These are phyloP conservation scores for Paraconiothyrium brasiliense DNA, from an alignment of 2,329 filamentous ascomycete species.

Conservation along the genomic window DNA sequence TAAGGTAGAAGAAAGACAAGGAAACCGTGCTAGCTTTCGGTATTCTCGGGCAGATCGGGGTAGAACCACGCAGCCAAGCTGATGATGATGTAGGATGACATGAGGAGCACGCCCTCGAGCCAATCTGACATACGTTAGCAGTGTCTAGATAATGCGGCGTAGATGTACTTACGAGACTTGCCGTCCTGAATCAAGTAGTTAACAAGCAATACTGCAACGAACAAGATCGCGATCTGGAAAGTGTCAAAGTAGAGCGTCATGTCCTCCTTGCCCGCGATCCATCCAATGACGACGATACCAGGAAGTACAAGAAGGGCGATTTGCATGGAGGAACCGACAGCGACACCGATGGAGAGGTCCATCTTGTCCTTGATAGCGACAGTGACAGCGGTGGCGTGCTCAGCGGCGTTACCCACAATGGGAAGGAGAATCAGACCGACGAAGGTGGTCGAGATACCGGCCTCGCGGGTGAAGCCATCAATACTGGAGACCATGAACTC, in stretches of 20 bases:
- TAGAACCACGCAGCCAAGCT: conserved; percentile 67
- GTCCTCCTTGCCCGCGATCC: conserved; percentile 65
- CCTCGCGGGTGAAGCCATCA: conserved; percentile 60
- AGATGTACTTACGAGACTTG: conserved; percentile 55
- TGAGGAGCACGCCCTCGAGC: conserved; percentile 69
- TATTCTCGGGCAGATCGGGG: conserved; percentile 31
- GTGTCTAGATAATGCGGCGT: background rate
- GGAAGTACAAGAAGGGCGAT: conserved; percentile 71
- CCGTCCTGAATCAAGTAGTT: conserved; percentile 71
- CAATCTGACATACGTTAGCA: conserved; percentile 53
- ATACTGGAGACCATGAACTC: conserved; percentile 72
- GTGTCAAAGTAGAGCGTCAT: conserved; percentile 86
- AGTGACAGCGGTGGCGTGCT: conserved; percentile 71
- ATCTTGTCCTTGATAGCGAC: conserved; percentile 73
- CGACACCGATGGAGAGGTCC: conserved; percentile 73
- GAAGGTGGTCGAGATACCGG: conserved; percentile 66
- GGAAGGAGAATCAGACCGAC: conserved; percentile 71
- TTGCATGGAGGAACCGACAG: conserved; percentile 72
- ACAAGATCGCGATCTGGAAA: conserved; percentile 79
- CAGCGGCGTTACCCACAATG: conserved; percentile 72
- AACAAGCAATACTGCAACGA: conserved; percentile 65
- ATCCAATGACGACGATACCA: conserved; percentile 68
- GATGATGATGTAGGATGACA: conserved; percentile 70
- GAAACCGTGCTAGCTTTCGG: background rate
- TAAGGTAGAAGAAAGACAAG: background rate